phyloP scores from a whole-genome alignment of 2,329 filamentous ascomycete species.

The Beauveria brongniartii region DNA sequence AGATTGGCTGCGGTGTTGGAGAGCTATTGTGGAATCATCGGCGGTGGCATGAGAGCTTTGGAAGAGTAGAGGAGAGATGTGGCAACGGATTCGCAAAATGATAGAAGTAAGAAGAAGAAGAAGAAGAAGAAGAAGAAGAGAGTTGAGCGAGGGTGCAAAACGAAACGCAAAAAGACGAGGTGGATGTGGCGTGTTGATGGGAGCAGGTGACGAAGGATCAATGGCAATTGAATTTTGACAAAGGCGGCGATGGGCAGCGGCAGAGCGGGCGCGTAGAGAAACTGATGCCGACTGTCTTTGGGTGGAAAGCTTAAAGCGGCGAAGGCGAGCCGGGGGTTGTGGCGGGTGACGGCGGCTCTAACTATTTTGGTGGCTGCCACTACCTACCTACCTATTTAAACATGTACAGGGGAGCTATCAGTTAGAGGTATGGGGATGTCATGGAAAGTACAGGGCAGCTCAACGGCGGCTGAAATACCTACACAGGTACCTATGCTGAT shows the following conservation, averaged over 20 bases:
- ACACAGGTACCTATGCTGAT: too few species aligned
- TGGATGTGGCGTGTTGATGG: constrained; percentile 5
- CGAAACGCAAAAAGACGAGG: background rate
- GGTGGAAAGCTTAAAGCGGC: constrained; percentile 1
- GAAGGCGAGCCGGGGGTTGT: background rate
- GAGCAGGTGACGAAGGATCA: constrained; percentile 5
- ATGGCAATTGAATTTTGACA: background rate
- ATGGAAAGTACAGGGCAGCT: too few species aligned
- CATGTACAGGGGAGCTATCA: background rate
- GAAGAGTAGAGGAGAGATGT: background rate
- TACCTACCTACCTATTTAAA: too few species aligned
- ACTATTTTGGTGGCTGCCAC: background rate
- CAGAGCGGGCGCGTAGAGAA: background rate
- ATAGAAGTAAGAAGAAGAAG: background rate
- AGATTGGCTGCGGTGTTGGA: constrained; percentile 4
- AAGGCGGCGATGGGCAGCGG: background rate
- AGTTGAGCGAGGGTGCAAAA: background rate
- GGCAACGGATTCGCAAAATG: background rate
- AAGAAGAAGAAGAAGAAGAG: too few species aligned
- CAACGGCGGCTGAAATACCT: too few species aligned
- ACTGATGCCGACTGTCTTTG: background rate
- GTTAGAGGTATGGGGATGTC: too few species aligned
- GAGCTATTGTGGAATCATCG: constrained; percentile 2
- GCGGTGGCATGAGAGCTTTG: background rate
- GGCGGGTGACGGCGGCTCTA: constrained; percentile 6